Evolutionary conservation across 1,284 basidiomycete species (phyloP).

Genomic region (Gymnopus androsaceus): DNA sequence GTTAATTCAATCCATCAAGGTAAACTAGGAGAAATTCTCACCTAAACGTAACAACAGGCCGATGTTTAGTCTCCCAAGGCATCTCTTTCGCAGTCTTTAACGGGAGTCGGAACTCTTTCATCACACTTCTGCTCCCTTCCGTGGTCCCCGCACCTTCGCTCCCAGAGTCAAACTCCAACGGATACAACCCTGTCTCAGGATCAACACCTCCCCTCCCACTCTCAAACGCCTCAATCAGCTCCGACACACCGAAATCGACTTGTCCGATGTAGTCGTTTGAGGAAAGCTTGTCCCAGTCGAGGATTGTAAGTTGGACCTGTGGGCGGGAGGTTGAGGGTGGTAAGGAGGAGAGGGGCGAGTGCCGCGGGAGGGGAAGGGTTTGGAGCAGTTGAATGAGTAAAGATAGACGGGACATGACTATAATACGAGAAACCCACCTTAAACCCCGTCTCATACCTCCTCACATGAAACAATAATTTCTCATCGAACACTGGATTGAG

Average conservation of each 20-base stretch:
- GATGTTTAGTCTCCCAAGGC: constrained; percentile 66
- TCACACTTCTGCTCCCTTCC: constrained; percentile 39
- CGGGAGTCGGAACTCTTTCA: constrained; percentile 69
- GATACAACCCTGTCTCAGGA: constrained; percentile 73
- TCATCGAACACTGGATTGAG: constrained; percentile 95
- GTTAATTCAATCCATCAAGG: too few relatives aligned
- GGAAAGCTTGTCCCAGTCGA: constrained; percentile 94
- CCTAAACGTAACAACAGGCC: constrained; percentile 64
- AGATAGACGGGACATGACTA: background rate
- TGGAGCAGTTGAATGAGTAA: too few relatives aligned
- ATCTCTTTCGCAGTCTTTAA: constrained; percentile 57
- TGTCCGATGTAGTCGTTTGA: constrained; percentile 89
- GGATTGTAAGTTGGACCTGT: constrained; percentile 65
- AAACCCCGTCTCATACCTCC: constrained; percentile 80
- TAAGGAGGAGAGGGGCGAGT: background rate
- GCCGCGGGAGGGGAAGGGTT: too few relatives aligned
- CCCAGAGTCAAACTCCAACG: too few relatives aligned
- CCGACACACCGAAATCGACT: constrained; percentile 65
- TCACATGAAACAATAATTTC: constrained; percentile 94
- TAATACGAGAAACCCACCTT: constrained; percentile 44
- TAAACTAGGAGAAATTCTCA: constrained; percentile 41
- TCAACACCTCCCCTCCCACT: constrained; percentile 74
- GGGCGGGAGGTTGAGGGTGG: background rate
- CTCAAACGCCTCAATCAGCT: constrained; percentile 49
- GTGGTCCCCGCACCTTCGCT: constrained; percentile 39